These are phyloP conservation scores for Crinitomyces ghanaensis DNA, from an alignment of 805 yeast species.

Conservation along the genomic window DNA sequence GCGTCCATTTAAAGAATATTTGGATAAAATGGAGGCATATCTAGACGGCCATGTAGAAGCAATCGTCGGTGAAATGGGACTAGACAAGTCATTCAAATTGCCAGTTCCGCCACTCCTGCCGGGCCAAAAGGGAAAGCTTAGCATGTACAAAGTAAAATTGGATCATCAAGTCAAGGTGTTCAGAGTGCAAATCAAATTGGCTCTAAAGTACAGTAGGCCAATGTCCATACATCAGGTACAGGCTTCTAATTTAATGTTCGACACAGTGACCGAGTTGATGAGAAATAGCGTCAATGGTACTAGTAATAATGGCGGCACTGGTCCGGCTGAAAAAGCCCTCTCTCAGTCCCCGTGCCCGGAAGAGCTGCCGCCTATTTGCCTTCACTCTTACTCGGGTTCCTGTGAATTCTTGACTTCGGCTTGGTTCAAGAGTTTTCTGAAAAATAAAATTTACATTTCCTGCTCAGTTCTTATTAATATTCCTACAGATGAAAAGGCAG, in stretches of 20 bases:
- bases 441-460: conserved; percentile 36
- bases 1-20: conserved; percentile 28
- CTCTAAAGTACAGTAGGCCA: conserved; percentile 36
- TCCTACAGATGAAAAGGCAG: conserved; percentile 24
- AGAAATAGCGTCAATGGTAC: conserved; percentile 9
- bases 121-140: conserved; percentile 18
- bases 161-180: conserved; percentile 56
- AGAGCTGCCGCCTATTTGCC: too few species aligned
- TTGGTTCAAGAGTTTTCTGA: conserved; percentile 15
- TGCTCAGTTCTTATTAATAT: conserved; percentile 41
- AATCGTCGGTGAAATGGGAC: conserved; percentile 83
- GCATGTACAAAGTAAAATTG: conserved; percentile 44
- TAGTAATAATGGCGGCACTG: too few species aligned
- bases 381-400: conserved; percentile 86
- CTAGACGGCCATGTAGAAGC: conserved; percentile 25
- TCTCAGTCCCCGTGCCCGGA: too few species aligned
- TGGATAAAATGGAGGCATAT: conserved; percentile 25
- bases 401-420: conserved; percentile 35
- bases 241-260: conserved; percentile 49
- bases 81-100: conserved; percentile 65
- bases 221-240: conserved; percentile 81
- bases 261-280: conserved; percentile 1
- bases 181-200: conserved; percentile 40
- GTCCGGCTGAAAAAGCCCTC: too few species aligned
- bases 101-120: conserved; percentile 48